Evolutionary conservation across 1,284 basidiomycete species (phyloP), one percentile per base, ranked within the genome.

Genomic region (Ganoderma sinense): DNA sequence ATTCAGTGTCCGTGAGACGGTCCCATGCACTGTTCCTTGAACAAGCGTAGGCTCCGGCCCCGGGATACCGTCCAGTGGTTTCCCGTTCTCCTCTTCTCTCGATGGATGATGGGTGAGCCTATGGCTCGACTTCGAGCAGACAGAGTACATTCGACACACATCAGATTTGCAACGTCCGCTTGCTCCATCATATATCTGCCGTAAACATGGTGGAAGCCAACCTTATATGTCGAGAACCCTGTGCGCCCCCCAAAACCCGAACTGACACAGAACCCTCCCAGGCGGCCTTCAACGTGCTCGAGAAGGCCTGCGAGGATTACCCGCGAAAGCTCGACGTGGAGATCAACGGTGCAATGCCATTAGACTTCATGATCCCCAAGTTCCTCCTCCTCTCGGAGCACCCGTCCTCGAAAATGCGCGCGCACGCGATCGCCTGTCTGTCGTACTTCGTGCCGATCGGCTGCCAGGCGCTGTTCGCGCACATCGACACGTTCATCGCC

Each of bases 251-350:
- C 68, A 64, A 51, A 65, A 23, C 67, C 72, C 60, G 45, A 67
- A 58, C 67, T 68, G 40, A 71, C 61, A 20, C 58, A 39, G 39
- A 60, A 23, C n/a, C 59, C 20, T 69, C 71, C 2, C 76, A 98
- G 96, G 95, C 95, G 62, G 95, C 97, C 18, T 98, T 99, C 84
- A 94, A 95, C 79, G 94, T 97, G 8, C 88, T 99, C 65, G 94
- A 97, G 80, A 98, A 98, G 81, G 93, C 98, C 67, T 97, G 96
- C 81, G 96, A 99, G 83, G 98, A 99, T 80, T 97, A 97, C 74
- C 97, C 97, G 6, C 90, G 94, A 72, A 97, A 97, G 82, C 89
- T 99, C 80, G 97, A 99, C 81, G 90, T 98, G 74, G 93, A 96
- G 72, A 94, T 99, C 78, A 91, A 89, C 74, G 96, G 96, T 62